Conservation (phyloP, 2,329 filamentous ascomycete genomes). For the Leptographium wingfieldii region DNA sequence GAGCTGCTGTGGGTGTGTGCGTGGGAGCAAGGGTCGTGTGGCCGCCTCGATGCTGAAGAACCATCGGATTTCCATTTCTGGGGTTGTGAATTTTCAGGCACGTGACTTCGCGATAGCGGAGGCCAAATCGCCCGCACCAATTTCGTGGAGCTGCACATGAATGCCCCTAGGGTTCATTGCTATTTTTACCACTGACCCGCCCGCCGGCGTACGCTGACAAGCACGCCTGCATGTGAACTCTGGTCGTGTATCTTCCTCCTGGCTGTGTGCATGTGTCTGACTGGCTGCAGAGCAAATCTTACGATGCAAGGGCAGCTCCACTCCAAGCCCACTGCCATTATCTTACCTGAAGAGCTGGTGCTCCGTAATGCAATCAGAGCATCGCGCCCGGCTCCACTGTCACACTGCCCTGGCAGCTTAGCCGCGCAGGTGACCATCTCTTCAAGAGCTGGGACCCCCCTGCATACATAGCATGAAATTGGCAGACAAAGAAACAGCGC, state of each 20-base stretch:
- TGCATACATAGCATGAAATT: neutral
- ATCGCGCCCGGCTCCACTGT: neutral
- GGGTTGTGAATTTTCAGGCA: neutral
- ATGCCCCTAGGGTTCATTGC: too few species aligned
- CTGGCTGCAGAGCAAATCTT: neutral
- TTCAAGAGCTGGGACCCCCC: neutral
- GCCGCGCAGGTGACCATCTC: neutral
- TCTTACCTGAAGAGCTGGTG: neutral
- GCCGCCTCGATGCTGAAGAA: neutral
- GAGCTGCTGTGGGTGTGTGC: neutral
- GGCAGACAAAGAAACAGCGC: neutral
- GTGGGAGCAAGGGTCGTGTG: neutral
- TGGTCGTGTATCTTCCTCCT: neutral
- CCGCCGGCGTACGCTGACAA: neutral
- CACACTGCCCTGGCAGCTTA: neutral
- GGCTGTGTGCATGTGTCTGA: neutral
- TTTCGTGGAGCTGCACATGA: neutral
- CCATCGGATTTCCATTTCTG: neutral
- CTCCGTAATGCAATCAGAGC: too few species aligned
- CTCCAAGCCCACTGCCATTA: neutral
- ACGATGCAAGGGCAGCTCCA: neutral
- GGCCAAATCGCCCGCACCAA: neutral
- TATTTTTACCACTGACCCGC: too few species aligned
- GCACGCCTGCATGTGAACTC: neutral
- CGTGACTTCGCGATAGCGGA: neutral